phyloP scores from a whole-genome alignment of 1,139 yeast species.

The Candida dubliniensis region DNA sequence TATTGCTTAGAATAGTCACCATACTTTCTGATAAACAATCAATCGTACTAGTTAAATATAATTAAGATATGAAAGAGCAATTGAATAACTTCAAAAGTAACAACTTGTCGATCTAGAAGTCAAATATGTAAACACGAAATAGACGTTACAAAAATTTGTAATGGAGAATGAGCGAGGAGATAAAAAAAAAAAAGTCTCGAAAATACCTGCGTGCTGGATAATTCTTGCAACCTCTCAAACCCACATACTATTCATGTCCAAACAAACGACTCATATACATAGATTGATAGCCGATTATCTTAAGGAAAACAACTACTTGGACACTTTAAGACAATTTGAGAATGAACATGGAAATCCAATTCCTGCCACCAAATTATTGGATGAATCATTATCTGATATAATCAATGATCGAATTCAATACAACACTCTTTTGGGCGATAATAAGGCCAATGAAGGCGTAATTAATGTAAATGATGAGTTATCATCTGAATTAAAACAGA shows the following conservation, averaged over 20 bases:
- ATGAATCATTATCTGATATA: constrained; percentile 53
- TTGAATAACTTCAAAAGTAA: too few relatives aligned
- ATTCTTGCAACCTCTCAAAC: background rate
- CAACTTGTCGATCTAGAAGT: too few relatives aligned
- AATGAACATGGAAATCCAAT: constrained; percentile 44
- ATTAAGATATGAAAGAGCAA: too few relatives aligned
- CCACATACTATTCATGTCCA: background rate
- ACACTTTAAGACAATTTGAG: constrained; percentile 51
- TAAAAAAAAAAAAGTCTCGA: too few relatives aligned
- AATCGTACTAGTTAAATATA: too few relatives aligned
- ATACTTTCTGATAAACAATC: too few relatives aligned
- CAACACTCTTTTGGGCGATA: constrained; percentile 19
- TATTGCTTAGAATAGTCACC: too few relatives aligned
- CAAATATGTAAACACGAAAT: too few relatives aligned
- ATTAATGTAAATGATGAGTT: constrained; percentile 11
- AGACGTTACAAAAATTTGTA: too few relatives aligned
- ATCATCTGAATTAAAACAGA: constrained; percentile 11
- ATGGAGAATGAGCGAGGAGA: too few relatives aligned
- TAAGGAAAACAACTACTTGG: constrained; percentile 40
- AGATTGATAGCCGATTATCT: constrained; percentile 58
- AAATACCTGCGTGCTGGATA: too few relatives aligned
- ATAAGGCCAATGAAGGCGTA: background rate
- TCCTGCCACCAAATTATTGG: constrained; percentile 16
- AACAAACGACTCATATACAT: constrained; percentile 17
- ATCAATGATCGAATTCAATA: constrained; percentile 50